Base-by-base conservation (phyloP, 176 grass and related monocot species). In the Phragmites australis region DNA sequence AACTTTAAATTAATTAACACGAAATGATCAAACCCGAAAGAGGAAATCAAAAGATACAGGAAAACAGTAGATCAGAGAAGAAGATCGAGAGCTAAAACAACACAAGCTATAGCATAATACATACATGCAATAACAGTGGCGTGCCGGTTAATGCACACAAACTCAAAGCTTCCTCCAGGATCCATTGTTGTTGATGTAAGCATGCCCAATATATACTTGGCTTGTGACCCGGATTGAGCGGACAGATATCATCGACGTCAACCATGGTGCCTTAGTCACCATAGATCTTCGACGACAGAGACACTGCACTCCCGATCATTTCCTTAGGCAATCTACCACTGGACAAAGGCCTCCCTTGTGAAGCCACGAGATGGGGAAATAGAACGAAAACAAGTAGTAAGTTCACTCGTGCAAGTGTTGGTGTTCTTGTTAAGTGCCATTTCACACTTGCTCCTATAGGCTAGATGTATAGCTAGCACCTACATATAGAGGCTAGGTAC, bases 141-240 rank as follows among this genome's bases (percentile, higher is more conserved):
- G 15, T 6, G 3, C 17, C 6, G 34, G 23, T 0, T 12, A 21
- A 1, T 23, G 11, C 32, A 49, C 37, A n/a, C 22, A 49, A 6
- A 46, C 18, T 86, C 15, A 81, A 52, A 75, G 70, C 60, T 80
- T 86, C n/a, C 60, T 81, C 29, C 68, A 49, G 1, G 9, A 47
- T 0, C 29, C 68, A 2, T 80, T 78, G 41, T 68, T 73, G 75
- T 83, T 79, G 68, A 70, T 34, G 59, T 79, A 57, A 26, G 50
- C n/a, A 40, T 88, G 86, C 4, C 86, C 86, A 4, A 74, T n/a
- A n/a, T n/a, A n/a, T 66, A 1, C 68, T 75, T 3, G 81, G 82
- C n/a, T 71, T 85, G 53, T 85, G 71, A 4, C 87, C 77, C 0
- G 70, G 64, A 46, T 23, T 41, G 1, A 64, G 65, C 47, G 87